Conservation (phyloP, 805 yeast species). For the Myxozyma neotropica region DNA sequence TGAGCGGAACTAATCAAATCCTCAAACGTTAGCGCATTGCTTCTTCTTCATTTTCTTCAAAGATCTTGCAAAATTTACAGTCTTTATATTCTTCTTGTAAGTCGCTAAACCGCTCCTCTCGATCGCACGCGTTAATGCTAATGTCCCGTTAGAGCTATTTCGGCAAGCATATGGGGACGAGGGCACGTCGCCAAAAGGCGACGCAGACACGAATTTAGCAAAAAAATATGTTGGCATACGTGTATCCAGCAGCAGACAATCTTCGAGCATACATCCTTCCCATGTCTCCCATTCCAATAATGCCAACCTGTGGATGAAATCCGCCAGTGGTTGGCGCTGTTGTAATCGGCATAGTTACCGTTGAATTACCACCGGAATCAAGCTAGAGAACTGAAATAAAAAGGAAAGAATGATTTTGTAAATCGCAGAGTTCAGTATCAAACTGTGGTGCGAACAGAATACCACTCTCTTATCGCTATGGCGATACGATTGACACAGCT, state of each 20-base stretch:
- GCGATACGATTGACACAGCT: no score
- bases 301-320: constrained; percentile 59
- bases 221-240: constrained; percentile 35
- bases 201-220: neutral
- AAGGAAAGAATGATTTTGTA: no score
- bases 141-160: neutral
- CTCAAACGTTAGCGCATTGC: neutral
- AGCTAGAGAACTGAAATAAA: no score
- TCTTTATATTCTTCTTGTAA: constrained; percentile 48
- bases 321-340: neutral
- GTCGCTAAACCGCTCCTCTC: constrained; percentile 61
- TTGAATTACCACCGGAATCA: neutral
- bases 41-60: neutral
- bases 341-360: neutral
- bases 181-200: no score
- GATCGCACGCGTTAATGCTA: constrained; percentile 81
- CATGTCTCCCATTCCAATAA: constrained; percentile 97
- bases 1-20: constrained; percentile 8
- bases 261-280: constrained; percentile 82
- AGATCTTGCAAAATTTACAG: constrained; percentile 35
- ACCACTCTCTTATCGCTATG: no score
- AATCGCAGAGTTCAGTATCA: no score
- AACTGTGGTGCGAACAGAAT: no score
- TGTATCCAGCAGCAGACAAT: constrained; percentile 84
- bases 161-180: neutral